A percentile compares a stretch with the other conserved stretches of the same genome.
phyloP scores from a whole-genome alignment of 2,329 filamentous ascomycete genomes.

The Phialemoniopsis sp. region DNA sequence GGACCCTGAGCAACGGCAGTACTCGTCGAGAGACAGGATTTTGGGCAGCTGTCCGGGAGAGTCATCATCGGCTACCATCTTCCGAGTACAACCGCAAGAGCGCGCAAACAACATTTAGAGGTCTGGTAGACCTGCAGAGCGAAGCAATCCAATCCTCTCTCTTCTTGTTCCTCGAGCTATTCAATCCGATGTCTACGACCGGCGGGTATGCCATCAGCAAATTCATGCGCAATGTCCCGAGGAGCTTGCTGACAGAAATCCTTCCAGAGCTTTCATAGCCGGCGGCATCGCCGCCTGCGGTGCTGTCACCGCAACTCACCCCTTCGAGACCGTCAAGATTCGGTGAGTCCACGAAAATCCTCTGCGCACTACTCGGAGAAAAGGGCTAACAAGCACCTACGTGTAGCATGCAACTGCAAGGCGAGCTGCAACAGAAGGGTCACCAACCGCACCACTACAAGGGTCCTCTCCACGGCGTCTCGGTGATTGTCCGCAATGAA shows the following conservation, averaged over 20 bases:
- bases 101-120: constrained; percentile 1
- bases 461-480: constrained; percentile 86
- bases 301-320: constrained; percentile 94
- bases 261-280: constrained; percentile 76
- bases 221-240: neutral
- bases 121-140: no score
- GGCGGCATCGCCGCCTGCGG: constrained; percentile 96
- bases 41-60: no score
- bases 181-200: constrained; percentile 45
- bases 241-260: constrained; percentile 11
- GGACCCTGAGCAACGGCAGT: no score
- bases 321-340: constrained; percentile 98
- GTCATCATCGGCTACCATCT: no score
- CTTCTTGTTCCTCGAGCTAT: neutral
- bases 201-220: constrained; percentile 25
- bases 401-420: constrained; percentile 76
- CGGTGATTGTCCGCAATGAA: constrained; percentile 87
- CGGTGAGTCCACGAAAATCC: constrained; percentile 49
- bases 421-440: constrained; percentile 84
- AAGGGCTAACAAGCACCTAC: neutral
- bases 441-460: constrained; percentile 85
- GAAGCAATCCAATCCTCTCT: neutral
- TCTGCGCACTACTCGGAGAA: constrained; percentile 34
- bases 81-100: neutral
- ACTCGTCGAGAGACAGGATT: no score